Evolutionary conservation across 202 grass and related monocot genomes (phyloP).

Genomic region (Saccharum hybrid): DNA sequence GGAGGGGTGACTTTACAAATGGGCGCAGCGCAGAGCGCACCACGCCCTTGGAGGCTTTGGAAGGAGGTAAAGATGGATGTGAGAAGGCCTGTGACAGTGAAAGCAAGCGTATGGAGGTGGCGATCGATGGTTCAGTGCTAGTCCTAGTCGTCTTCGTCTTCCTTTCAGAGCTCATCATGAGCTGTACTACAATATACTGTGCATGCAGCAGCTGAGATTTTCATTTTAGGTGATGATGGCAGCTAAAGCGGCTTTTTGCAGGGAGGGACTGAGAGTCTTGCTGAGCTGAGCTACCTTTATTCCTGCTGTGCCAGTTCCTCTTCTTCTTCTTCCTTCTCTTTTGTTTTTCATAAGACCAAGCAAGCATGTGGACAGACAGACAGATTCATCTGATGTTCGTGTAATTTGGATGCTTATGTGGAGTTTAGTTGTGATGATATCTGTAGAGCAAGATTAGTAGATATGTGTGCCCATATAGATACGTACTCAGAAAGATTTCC

Average conservation of each 20-base stretch:
- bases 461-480: not conserved
- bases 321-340: not conserved
- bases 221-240: constrained; percentile 40
- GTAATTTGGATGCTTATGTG: not conserved
- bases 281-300: constrained; percentile 4
- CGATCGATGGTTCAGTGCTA: constrained; percentile 5
- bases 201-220: constrained; percentile 27
- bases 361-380: not conserved
- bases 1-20: constrained; percentile 45
- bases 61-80: constrained; percentile 17
- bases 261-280: not conserved
- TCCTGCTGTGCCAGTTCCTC: not conserved
- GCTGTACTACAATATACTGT: constrained; percentile 19
- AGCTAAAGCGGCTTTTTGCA: constrained; percentile 44
- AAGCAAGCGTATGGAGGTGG: constrained; percentile 37
- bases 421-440: no score
- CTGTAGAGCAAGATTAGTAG: not conserved
- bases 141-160: not conserved
- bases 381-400: not conserved
- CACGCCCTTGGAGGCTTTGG: constrained; percentile 47
- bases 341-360: not conserved
- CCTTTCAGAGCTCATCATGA: constrained; percentile 55
- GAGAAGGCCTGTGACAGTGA: not conserved
- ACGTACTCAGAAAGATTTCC: not conserved
- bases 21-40: constrained; percentile 29